Base-by-base conservation (phyloP, 108 stramenopile genomes). In the Nitzschia inconspicua region DNA sequence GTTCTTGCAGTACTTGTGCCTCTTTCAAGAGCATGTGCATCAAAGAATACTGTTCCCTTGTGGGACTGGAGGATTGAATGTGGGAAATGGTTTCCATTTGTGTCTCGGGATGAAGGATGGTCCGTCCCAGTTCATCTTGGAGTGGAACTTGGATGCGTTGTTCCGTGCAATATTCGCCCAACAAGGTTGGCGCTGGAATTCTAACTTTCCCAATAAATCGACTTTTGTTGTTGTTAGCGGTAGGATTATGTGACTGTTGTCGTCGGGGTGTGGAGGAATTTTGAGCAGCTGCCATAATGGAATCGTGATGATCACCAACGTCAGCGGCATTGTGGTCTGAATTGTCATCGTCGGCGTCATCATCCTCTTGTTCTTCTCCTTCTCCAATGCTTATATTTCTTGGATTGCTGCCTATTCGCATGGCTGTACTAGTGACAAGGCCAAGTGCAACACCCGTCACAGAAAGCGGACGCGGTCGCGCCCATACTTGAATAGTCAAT, bases 401-500 rank as follows among this genome's bases (percentile, higher is more conserved):
- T n/a, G n/a, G n/a, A n/a, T n/a, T n/a, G n/a, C n/a, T n/a, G n/a
- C n/a, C n/a, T n/a, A n/a, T n/a, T n/a, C n/a, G n/a, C n/a, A 69
- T 42, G 70, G 66, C 53, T 57, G 63, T 46, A 54, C 43, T 7
- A 67, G 70, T 9, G 70, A 51, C 5, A 75, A 77, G 57, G 87
- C 83, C 44, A 83, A 80, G 40, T 88, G 87, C 65, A 72, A 57
- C 1, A 85, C 79, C 31, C 56, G 25, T 5, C 76, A 83, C 44
- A n/a, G n/a, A n/a, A n/a, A n/a, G n/a, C n/a, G n/a, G n/a, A 18
- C 52, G 52, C 2, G 56, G 55, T 57, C 41, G 29, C n/a, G 56
- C 55, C 65, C 65, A 66, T n/a, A 66, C 9, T 4, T 44, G 57
- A 26, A 66, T 57, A 23, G 23, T 57, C 23, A 66, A 41, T 9